Conservation (phyloP, 2,329 filamentous ascomycete genomes). For the Neobulgaria alba region DNA sequence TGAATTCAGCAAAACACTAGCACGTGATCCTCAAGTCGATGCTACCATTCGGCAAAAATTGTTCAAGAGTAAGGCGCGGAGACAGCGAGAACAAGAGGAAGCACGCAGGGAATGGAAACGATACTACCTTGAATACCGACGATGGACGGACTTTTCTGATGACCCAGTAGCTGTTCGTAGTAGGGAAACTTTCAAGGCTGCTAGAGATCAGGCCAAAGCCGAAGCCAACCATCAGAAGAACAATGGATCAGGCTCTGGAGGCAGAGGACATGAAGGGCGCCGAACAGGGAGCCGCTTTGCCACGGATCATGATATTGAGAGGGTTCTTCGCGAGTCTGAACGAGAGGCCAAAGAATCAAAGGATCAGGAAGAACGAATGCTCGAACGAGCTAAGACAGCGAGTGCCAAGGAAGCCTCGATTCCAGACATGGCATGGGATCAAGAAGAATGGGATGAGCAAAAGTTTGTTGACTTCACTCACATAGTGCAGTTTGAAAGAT, state of each 20-base stretch:
- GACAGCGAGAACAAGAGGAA: conserved; percentile 19
- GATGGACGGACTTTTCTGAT: conserved; percentile 24
- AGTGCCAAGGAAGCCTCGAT: conserved; percentile 70
- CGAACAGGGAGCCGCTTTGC: conserved; percentile 46
- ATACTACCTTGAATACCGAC: conserved; percentile 22
- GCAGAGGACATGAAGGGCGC: conserved; percentile 46
- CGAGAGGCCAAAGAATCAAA: conserved; percentile 61
- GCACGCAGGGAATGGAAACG: conserved; percentile 21
- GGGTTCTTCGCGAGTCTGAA: conserved; percentile 63
- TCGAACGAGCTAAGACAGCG: conserved; percentile 59
- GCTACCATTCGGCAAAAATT: conserved; percentile 13
- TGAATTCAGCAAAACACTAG: conserved; percentile 19
- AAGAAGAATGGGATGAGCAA: conserved; percentile 48
- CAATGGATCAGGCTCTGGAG: conserved; percentile 10
- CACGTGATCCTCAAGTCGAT: conserved; percentile 14
- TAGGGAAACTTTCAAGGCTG: conserved; percentile 23
- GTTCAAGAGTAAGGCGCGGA: conserved; percentile 8
- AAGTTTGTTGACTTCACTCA: conserved; percentile 60
- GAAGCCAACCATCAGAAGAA: conserved; percentile 17
- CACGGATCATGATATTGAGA: conserved; percentile 65
- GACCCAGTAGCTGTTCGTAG: conserved; percentile 24
- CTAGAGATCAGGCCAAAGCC: conserved; percentile 21
- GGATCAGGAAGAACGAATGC: conserved; percentile 53
- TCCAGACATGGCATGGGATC: conserved; percentile 59
- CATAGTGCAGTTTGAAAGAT: conserved; percentile 53